Conservation (phyloP, 1,284 basidiomycete species). For the Leccinum colubrinum region DNA sequence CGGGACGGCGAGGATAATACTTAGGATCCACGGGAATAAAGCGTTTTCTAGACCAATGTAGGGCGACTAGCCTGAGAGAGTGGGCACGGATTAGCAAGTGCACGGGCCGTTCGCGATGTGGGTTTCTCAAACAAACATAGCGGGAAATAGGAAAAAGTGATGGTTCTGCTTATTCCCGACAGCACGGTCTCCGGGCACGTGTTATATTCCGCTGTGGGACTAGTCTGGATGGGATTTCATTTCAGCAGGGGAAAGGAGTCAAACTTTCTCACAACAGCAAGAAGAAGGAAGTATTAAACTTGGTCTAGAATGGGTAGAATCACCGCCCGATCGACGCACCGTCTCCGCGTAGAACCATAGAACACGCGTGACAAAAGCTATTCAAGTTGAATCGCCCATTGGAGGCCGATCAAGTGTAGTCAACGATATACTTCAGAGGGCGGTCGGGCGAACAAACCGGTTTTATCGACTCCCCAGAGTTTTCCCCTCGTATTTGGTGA, state of each 20-base stretch:
- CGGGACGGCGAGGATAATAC: conserved; percentile 27
- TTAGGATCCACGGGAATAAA: conserved; percentile 46
- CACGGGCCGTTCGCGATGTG: too few relatives aligned
- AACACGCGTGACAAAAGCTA: not conserved
- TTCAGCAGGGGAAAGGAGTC: conserved; percentile 1
- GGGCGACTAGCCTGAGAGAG: conserved; percentile 5
- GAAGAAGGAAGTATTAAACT: not conserved
- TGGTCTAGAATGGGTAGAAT: not conserved
- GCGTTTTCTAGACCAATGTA: conserved; percentile 10
- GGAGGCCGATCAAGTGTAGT: not conserved
- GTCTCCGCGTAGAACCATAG: not conserved
- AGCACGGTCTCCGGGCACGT: conserved; percentile 14
- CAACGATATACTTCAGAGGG: not conserved
- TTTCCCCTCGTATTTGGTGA: not conserved
- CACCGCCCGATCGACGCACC: not conserved
- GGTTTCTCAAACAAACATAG: not conserved
- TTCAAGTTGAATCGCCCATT: not conserved
- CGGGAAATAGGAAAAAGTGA: conserved; percentile 15
- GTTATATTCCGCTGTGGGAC: conserved; percentile 15
- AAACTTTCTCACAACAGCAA: conserved; percentile 10
- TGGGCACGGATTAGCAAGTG: not conserved
- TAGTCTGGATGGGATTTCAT: conserved; percentile 1
- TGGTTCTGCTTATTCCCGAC: conserved; percentile 15
- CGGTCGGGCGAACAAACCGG: not conserved
- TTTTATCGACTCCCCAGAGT: not conserved